Evolutionary conservation across 164 flowering plant genomes (phyloP).

Genomic region (Umbellularia californica): DNA sequence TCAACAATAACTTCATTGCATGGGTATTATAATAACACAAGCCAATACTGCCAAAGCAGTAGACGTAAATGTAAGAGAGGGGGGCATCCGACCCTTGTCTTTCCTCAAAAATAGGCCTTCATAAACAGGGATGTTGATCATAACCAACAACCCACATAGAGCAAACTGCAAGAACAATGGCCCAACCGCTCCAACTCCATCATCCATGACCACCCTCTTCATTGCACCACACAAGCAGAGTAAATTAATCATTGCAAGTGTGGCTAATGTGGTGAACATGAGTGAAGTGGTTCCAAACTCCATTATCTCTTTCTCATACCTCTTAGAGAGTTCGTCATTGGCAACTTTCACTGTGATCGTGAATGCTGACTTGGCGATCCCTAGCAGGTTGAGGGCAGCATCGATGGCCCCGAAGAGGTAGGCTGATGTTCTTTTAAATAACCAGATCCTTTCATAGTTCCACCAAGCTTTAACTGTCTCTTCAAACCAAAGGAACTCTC

Average conservation of each 20-base stretch:
- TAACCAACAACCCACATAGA: constrained; percentile 39
- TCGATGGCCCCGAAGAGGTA: constrained; percentile 22
- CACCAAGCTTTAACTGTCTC: constrained; percentile 40
- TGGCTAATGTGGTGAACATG: constrained; percentile 28
- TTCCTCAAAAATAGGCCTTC: constrained; percentile 53
- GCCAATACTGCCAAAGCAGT: constrained; percentile 29
- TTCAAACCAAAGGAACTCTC: constrained; percentile 36
- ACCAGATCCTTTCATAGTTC: constrained; percentile 26
- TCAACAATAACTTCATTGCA: not conserved
- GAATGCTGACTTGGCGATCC: constrained; percentile 20
- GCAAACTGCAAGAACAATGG: constrained; percentile 14
- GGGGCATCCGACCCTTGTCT: constrained; percentile 70
- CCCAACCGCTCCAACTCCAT: not conserved
- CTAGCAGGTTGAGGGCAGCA: constrained; percentile 15
- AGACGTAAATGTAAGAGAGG: constrained; percentile 41
- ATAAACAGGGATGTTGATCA: constrained; percentile 54
- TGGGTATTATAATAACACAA: too few species aligned
- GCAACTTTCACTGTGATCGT: constrained; percentile 25
- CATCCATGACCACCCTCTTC: constrained; percentile 8
- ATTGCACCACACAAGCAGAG: constrained; percentile 13
- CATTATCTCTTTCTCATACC: constrained; percentile 29
- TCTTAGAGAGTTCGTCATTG: constrained; percentile 24
- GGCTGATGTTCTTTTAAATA: constrained; percentile 22
- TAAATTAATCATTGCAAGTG: constrained; percentile 23
- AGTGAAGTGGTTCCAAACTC: constrained; percentile 38